Evolutionary conservation across 2,329 filamentous ascomycete genomes (phyloP), one percentile per base, ranked within the genome.

Genomic region (Massarina eburnea): DNA sequence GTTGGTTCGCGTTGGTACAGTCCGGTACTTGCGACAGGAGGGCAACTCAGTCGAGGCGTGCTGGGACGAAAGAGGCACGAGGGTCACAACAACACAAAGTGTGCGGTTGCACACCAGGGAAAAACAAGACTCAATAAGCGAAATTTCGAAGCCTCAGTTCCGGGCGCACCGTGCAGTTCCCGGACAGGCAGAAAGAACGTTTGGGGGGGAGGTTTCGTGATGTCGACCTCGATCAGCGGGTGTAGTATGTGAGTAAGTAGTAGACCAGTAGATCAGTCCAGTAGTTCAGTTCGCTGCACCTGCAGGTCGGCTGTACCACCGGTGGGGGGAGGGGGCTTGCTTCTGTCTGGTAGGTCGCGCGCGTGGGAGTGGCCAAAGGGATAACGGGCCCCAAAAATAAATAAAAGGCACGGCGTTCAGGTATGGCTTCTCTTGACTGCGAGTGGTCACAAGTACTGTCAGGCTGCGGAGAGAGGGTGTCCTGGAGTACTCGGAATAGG

Each of bases 381-480:
- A n/a, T n/a, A n/a, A n/a, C n/a, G n/a, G n/a, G n/a, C n/a, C n/a
- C 33, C 15, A 18, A 17, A 18, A 10, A 9, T n/a, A 6, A 18
- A 14, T 18, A n/a, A n/a, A n/a, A n/a, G n/a, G n/a, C n/a, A 34
- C 32, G 32, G 9, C 5, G 33, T 36, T n/a, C 12, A 17, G 33
- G 20, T 36, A 15, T 12, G 17, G 21, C 36, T 38, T 19, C 14
- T 17, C 19, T 39, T 21, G 32, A 26, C 39, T 41, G 45, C 46
- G 44, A 42, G 48, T 48, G 54, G 52, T 58, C 55, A 56, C 55
- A 49, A 41, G 54, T 52, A 14, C 15, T 12, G 27, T 14, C 5
- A 8, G n/a, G n/a, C 9, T 14, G n/a, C 27, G n/a, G 12, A 8
- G 27, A 17, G 17, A 19, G 33, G 15, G 33, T 18, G 33, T 35